Conservation (phyloP, 2,329 filamentous ascomycete genomes). For the Monilinia laxa region DNA sequence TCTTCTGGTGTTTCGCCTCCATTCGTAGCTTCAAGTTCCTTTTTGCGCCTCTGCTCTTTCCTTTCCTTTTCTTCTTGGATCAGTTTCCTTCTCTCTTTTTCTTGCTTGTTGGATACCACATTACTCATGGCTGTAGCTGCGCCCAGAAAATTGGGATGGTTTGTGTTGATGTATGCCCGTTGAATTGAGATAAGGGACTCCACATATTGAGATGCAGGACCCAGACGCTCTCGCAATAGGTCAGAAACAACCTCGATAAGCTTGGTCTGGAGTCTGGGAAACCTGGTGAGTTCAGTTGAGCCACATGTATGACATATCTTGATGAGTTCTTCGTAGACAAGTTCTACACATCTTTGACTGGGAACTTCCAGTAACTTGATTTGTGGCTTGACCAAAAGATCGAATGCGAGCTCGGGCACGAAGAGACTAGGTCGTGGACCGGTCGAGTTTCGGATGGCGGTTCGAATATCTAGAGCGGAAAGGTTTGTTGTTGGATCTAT, state of each 20-base stretch:
- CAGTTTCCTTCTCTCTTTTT: slow-evolving; percentile 80
- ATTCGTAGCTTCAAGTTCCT: slow-evolving; percentile 74
- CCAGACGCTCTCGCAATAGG: slow-evolving; percentile 85
- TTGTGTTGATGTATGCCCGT: slow-evolving; percentile 98
- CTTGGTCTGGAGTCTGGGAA: slow-evolving; percentile 90
- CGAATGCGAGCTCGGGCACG: slow-evolving; percentile 95
- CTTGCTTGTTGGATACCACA: slow-evolving; percentile 91
- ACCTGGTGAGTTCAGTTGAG: slow-evolving; percentile 87
- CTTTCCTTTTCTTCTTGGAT: slow-evolving; percentile 83
- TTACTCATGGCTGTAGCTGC: slow-evolving; percentile 97
- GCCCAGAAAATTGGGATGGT: slow-evolving; percentile 97
- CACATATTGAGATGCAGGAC: slow-evolving; percentile 85
- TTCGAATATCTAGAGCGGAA: slow-evolving; percentile 90
- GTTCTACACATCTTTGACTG: slow-evolving; percentile 92
- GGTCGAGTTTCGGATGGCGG: slow-evolving; percentile 96
- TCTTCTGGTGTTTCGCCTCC: slow-evolving; percentile 68
- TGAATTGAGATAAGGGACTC: slow-evolving; percentile 97
- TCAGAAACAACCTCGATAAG: slow-evolving; percentile 98
- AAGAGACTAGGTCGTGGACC: slow-evolving; percentile 94
- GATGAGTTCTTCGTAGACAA: slow-evolving; percentile 98
- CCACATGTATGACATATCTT: slow-evolving; percentile 99
- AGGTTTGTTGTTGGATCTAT: slow-evolving; percentile 96
- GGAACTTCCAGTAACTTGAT: slow-evolving; percentile 96
- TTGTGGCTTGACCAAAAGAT: slow-evolving; percentile 95
- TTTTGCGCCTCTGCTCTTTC: slow-evolving; percentile 77